Conservation (phyloP, 2,329 filamentous ascomycete species). For the Catunica adiposa region DNA sequence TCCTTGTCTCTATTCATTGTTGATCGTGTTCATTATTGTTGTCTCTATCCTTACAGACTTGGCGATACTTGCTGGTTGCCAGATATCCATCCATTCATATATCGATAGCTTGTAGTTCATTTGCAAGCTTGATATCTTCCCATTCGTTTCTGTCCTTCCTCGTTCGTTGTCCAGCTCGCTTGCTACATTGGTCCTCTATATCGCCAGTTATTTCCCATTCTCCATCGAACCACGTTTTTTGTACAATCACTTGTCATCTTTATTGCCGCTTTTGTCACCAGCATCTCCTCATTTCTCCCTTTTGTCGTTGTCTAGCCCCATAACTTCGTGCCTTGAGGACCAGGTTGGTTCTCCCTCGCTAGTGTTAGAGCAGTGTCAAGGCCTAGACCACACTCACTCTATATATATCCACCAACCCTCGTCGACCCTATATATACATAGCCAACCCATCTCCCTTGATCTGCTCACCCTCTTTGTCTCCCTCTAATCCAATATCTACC, state of each 20-base stretch:
- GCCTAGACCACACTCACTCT: background rate
- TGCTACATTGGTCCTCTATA: no score
- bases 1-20: background rate
- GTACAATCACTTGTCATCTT: no score
- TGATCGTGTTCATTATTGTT: background rate
- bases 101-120: background rate
- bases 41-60: background rate
- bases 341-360: background rate
- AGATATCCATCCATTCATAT: no score
- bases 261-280: background rate
- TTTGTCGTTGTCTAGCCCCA: background rate
- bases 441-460: background rate
- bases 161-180: background rate
- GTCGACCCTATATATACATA: slow-evolving; percentile 1
- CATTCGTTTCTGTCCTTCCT: background rate
- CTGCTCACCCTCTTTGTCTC: background rate
- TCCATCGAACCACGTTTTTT: no score
- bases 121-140: background rate
- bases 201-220: no score
- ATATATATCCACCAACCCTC: background rate
- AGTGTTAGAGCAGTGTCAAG: background rate
- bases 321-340: background rate
- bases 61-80: background rate
- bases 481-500: background rate
- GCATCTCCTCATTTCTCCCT: background rate